phyloP scores from a whole-genome alignment of 768 basidiomycete genomes.

The Daedaleopsis nitida region DNA sequence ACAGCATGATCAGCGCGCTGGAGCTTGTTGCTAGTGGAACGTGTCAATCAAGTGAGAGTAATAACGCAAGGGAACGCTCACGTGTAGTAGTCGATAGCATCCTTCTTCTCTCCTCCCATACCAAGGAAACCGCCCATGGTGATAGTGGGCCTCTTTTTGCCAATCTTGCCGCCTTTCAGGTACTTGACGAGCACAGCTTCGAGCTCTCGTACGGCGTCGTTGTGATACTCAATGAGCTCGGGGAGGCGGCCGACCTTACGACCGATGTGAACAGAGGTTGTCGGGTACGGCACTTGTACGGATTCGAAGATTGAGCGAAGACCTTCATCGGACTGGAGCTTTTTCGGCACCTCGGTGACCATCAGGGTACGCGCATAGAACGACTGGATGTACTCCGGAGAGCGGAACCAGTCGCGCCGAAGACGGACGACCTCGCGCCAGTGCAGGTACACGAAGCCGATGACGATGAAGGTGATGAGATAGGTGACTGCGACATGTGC shows the following conservation, averaged over 20 bases:
- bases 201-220: conserved; percentile 90
- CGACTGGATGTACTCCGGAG: conserved; percentile 82
- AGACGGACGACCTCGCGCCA: conserved; percentile 81
- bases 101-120: conserved; percentile 80
- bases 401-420: conserved; percentile 86
- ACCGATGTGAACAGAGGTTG: conserved; percentile 88
- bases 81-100: conserved; percentile 95
- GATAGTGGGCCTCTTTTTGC: conserved; percentile 79
- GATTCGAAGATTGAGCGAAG: conserved; percentile 74
- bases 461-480: conserved; percentile 72
- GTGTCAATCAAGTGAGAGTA: conserved; percentile 3
- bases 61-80: conserved; percentile 41
- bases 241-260: conserved; percentile 87
- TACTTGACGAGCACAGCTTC: conserved; percentile 89
- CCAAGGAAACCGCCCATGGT: conserved; percentile 79
- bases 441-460: conserved; percentile 70
- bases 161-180: conserved; percentile 80
- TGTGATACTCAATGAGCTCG: conserved; percentile 89
- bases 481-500: conserved; percentile 86
- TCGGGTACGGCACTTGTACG: conserved; percentile 80
- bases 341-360: conserved; percentile 77
- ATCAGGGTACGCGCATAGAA: conserved; percentile 95
- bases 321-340: conserved; percentile 83
- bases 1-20: conserved; percentile 72
- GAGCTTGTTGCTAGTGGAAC: conserved; percentile 40